A percentile compares a stretch with the other conserved stretches of the same genome.
Evolutionary conservation across 192 early-diverging fungal genomes (phyloP).

Genomic region (Kickxella alabastrina): DNA sequence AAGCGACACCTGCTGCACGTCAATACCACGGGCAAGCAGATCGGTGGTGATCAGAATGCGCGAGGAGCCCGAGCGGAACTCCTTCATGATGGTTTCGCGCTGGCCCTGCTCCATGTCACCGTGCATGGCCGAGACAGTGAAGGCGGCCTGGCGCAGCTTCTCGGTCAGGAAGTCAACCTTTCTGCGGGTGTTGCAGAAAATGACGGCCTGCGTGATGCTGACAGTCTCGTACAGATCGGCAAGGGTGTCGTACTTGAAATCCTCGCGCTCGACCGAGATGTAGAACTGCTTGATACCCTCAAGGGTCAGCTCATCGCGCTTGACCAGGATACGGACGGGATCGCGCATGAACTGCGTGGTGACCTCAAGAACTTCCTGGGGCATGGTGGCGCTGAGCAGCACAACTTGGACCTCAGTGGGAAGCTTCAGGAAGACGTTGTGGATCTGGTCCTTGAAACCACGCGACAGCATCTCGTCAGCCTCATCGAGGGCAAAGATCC

Average conservation of each 20-base stretch:
- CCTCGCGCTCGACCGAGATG: slow-evolving; percentile 97
- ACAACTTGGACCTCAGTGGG: slow-evolving; percentile 91
- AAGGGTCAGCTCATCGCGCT: slow-evolving; percentile 92
- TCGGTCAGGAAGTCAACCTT: slow-evolving; percentile 99
- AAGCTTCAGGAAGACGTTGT: slow-evolving; percentile 92
- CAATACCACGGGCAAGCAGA: slow-evolving; percentile 97
- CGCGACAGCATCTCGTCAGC: slow-evolving; percentile 98
- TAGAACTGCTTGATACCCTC: slow-evolving; percentile 98
- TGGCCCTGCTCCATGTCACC: slow-evolving; percentile 97
- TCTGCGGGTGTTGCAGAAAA: slow-evolving; percentile 99
- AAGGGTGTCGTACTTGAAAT: slow-evolving; percentile 99
- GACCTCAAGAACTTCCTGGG: slow-evolving; percentile 89
- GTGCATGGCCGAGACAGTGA: slow-evolving; percentile 99
- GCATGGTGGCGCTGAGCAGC: slow-evolving; percentile 96
- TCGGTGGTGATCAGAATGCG: slow-evolving; percentile 98
- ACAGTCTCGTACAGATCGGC: slow-evolving; percentile 98
- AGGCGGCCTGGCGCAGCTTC: slow-evolving; percentile 83
- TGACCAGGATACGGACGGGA: slow-evolving; percentile 98
- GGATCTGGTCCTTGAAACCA: slow-evolving; percentile 99
- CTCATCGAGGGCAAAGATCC: slow-evolving; percentile 99
- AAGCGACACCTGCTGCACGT: slow-evolving; percentile 99
- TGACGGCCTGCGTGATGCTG: slow-evolving; percentile 97
- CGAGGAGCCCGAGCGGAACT: slow-evolving; percentile 96
- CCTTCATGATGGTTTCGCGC: slow-evolving; percentile 98
- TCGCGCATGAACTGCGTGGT: slow-evolving; percentile 98